phyloP scores from a whole-genome alignment of 495 filamentous ascomycete species.

The Penicillium arizonense region DNA sequence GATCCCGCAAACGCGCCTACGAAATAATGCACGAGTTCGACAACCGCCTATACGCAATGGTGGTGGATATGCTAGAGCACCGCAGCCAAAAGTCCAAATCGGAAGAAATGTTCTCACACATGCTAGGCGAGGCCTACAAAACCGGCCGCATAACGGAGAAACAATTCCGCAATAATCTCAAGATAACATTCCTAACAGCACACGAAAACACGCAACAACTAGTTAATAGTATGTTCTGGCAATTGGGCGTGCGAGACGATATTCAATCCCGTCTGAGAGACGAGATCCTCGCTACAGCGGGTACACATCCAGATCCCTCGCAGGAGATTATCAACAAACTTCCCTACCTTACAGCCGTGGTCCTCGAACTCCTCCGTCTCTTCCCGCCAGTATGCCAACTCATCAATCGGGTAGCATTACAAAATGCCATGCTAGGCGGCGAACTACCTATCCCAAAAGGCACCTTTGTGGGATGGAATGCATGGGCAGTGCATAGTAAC shows the following conservation, averaged over 20 bases:
- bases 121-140: constrained; percentile 22
- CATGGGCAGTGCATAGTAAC: constrained; percentile 32
- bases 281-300: constrained; percentile 16
- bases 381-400: constrained; percentile 40
- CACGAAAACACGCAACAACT: constrained; percentile 37
- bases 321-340: constrained; percentile 26
- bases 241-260: constrained; percentile 21
- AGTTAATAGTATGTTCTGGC: constrained; percentile 30
- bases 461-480: constrained; percentile 39
- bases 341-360: constrained; percentile 34
- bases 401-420: constrained; percentile 28
- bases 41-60: constrained; percentile 13
- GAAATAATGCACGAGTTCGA: constrained; percentile 31
- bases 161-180: constrained; percentile 36
- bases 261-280: constrained; percentile 28
- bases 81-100: neutral
- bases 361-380: constrained; percentile 39
- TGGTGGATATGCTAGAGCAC: constrained; percentile 17
- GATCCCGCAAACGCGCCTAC: constrained; percentile 23
- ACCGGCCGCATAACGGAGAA: constrained; percentile 20
- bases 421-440: constrained; percentile 17
- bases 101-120: constrained; percentile 20
- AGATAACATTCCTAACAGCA: constrained; percentile 32
- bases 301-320: neutral
- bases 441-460: constrained; percentile 26